Evolutionary conservation across 2,329 filamentous ascomycete species (phyloP), one percentile per base, ranked within the genome.

Genomic region (Trichoderma simmonsii): DNA sequence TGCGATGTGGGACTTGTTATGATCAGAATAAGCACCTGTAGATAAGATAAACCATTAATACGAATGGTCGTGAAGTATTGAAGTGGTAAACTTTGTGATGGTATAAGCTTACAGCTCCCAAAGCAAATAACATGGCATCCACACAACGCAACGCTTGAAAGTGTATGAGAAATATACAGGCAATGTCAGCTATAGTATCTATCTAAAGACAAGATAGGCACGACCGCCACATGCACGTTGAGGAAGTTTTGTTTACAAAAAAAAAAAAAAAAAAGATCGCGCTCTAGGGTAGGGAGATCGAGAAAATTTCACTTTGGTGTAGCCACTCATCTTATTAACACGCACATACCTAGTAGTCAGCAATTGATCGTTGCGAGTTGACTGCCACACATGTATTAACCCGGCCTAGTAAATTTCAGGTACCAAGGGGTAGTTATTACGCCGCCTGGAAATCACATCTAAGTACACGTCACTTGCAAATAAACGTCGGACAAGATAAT

Each of bases 201-300:
- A 51, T 24, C 2, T 6, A 6, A 51, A 24, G 48, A 3, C 11
- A 51, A 14, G n/a, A 26, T 24, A 24, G 11, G 48, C 3, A 24
- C 0, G 2, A 3, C 48, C 2, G 9, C n/a, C 1, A 0, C 0
- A 51, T 51, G 0, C 48, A 51, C n/a, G 4, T 3, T n/a, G n/a
- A n/a, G n/a, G n/a, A n/a, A n/a, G n/a, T n/a, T n/a, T n/a, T n/a
- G n/a, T n/a, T n/a, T n/a, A n/a, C n/a, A n/a, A n/a, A n/a, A n/a
- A n/a, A 28, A 28, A 51, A 51, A 51, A 51, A 12, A 24, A 51
- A 54, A 24, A 54, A 15, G 7, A 4, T 3, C 6, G 21, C 5
- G 1, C 48, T 54, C 11, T 3, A 54, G 48, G 48, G 48, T 54
- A 54, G 11, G n/a, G 11, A 3, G 48, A 12, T 54, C 21, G 21